Base-by-base conservation (phyloP, 2,329 filamentous ascomycete genomes). In the Penicillium palitans region DNA sequence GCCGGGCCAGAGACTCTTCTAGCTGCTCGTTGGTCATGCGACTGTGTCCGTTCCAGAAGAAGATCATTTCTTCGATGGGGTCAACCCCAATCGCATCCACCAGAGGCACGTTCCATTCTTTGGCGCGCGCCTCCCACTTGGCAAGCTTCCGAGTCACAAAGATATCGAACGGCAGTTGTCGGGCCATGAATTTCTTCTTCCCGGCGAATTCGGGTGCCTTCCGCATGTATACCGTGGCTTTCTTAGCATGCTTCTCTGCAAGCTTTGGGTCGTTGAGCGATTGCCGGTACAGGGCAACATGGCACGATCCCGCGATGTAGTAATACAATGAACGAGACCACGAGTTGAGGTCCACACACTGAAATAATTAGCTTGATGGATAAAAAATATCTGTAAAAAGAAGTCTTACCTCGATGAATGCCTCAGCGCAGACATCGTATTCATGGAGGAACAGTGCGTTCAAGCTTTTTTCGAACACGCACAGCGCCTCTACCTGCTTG, bases 251-350 rank as follows among this genome's bases (percentile, higher is more conserved):
- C 44, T 77, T 72, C 10, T 78, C 74, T 0, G 87, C 86, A 44
- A 83, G 76, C 0, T 68, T 62, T 4, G 72, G 67, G 33, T 76
- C 70, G 15, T 62, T 39, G 19, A 67, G 53, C 17, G 61, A 59
- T 73, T 75, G 48, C 10, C 95, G 86, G 75, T 97, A 98, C 6
- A 91, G 80, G 68, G 95, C 91, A 1, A 98, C 76, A 65, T 96
- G 87, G 0, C 89, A 88, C 13, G 84, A 83, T 8, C 88, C 95
- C 2, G 90, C 89, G 63, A 96, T 89, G 76, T 93, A 98, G 72
- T 91, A 91, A 77, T 99, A 98, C 53, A 98, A 74, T 0, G 88
- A 87, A 52, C 92, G 91, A 56, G 89, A 93, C 95, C 95, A 98
- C 66, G 90, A 90, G 75, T 96, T 97, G 55, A 95, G 82, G 55